phyloP scores from a whole-genome alignment of 768 basidiomycete genomes.

The Hydnomerulius pinastri region DNA sequence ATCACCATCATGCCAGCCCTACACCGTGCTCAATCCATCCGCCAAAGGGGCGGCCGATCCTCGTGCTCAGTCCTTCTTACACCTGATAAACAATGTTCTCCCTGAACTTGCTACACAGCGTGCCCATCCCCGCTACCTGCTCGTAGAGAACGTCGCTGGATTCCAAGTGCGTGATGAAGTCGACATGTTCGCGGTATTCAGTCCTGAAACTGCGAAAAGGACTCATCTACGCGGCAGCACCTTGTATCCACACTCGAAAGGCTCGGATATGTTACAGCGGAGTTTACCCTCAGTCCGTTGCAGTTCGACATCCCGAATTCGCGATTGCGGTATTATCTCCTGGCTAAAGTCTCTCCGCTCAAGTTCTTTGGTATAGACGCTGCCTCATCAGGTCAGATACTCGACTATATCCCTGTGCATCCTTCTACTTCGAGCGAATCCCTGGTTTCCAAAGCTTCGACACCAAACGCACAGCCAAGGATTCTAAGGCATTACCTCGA shows the following conservation, averaged over 20 bases:
- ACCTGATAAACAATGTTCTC: conserved; percentile 63
- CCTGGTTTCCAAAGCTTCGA: not conserved
- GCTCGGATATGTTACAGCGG: conserved; percentile 57
- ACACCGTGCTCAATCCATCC: conserved; percentile 73
- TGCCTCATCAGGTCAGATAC: conserved; percentile 30
- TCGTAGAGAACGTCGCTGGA: conserved; percentile 82
- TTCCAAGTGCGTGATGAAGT: conserved; percentile 66
- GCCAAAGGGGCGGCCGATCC: conserved; percentile 74
- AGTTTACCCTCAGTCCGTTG: conserved; percentile 71
- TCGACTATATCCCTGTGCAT: conserved; percentile 58
- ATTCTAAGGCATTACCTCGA: conserved; percentile 17
- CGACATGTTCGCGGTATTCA: not conserved
- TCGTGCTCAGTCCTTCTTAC: conserved; percentile 73
- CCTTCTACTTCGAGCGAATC: conserved; percentile 22
- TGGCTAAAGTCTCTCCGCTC: conserved; percentile 56
- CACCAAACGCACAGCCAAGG: not conserved
- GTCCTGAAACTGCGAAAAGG: conserved; percentile 40
- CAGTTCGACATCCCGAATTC: conserved; percentile 86
- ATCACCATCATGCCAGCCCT: conserved; percentile 84
- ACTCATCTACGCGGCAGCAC: conserved; percentile 60
- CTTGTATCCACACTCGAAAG: conserved; percentile 53
- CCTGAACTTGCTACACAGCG: conserved; percentile 51
- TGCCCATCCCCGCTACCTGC: conserved; percentile 56
- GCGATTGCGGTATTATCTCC: conserved; percentile 75
- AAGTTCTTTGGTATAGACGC: conserved; percentile 33